Conservation (phyloP, 768 basidiomycete genomes). For the Termitomyces sp. region DNA sequence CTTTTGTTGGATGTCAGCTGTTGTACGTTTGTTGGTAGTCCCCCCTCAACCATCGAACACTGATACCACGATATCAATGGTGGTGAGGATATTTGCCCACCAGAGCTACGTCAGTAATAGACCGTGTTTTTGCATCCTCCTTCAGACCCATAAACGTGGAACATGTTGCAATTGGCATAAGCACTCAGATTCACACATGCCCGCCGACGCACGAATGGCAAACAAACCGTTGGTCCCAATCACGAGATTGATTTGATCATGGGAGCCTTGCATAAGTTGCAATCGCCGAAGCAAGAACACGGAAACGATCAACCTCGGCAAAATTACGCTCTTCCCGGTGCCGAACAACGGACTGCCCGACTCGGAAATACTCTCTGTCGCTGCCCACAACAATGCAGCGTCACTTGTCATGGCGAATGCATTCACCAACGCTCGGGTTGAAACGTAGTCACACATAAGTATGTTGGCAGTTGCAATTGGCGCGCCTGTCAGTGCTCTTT, state of each 20-base stretch:
- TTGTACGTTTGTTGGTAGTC: conserved; percentile 9
- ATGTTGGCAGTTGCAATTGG: background rate
- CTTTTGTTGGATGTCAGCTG: background rate
- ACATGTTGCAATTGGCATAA: background rate
- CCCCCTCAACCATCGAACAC: background rate
- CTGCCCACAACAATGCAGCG: background rate
- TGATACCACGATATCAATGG: background rate
- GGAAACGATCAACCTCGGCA: background rate
- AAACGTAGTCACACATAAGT: background rate
- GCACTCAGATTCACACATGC: background rate
- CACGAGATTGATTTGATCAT: background rate
- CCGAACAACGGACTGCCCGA: background rate
- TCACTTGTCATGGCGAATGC: background rate
- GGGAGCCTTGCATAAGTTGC: no score
- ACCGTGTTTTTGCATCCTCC: background rate
- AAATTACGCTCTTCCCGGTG: background rate
- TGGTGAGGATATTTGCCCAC: background rate
- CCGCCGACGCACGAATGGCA: background rate
- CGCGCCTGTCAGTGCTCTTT: background rate
- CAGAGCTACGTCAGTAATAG: background rate
- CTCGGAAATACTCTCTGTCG: background rate
- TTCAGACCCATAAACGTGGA: background rate
- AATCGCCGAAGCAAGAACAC: background rate
- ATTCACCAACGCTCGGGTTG: background rate
- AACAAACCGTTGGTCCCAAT: background rate